Evolutionary conservation across 768 basidiomycete species (phyloP).

Genomic region (Tephrocybe sp.): DNA sequence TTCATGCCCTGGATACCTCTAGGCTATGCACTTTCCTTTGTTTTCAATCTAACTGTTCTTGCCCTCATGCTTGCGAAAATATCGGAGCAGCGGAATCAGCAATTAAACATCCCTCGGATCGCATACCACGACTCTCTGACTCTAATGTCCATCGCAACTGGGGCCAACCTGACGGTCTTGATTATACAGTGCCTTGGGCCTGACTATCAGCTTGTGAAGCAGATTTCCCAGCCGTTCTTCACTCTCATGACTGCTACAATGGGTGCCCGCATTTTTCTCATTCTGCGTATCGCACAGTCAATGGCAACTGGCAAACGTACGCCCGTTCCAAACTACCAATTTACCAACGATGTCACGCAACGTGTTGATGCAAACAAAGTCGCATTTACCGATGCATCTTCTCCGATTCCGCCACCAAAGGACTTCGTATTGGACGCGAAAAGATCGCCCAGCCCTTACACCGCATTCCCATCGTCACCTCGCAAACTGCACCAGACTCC

Average conservation of each 20-base stretch:
- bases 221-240: slow-evolving; percentile 3
- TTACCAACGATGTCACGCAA: background rate
- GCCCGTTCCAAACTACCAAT: background rate
- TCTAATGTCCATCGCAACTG: slow-evolving; percentile 8
- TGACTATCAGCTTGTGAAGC: slow-evolving; percentile 9
- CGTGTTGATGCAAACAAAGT: background rate
- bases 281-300: background rate
- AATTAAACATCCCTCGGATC: background rate
- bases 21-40: slow-evolving; percentile 6
- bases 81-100: slow-evolving; percentile 1
- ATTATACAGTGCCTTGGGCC: slow-evolving; percentile 3
- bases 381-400: background rate
- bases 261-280: slow-evolving; percentile 12
- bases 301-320: background rate
- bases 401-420: background rate
- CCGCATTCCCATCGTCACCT: background rate
- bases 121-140: slow-evolving; percentile 6
- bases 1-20: slow-evolving; percentile 10
- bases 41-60: slow-evolving; percentile 11
- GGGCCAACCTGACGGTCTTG: slow-evolving; percentile 1
- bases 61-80: slow-evolving; percentile 6
- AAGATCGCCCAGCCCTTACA: background rate
- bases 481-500: background rate
- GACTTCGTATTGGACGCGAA: background rate
- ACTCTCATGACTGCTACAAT: slow-evolving; percentile 12